Percentiles rank a stretch among this genome's conserved stretches.
phyloP scores from a whole-genome alignment of 257 asterid species.

The Cinchona pubescens region DNA sequence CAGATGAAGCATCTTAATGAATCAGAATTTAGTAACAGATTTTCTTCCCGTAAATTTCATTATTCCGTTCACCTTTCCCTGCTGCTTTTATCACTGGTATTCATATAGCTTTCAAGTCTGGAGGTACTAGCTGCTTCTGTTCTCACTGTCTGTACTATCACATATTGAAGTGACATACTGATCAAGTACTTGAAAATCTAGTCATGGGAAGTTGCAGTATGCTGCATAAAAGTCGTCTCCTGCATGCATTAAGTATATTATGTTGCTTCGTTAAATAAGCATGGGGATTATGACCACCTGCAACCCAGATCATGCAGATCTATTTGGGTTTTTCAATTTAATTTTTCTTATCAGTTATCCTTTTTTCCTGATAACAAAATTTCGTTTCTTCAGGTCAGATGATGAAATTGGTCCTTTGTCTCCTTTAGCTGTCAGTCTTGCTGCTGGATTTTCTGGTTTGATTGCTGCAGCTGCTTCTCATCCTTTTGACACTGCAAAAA shows the following conservation, averaged over 20 bases:
- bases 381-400: constrained; percentile 45
- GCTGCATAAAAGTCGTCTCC: not conserved
- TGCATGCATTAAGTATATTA: not conserved
- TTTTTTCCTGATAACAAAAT: not conserved
- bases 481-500: constrained; percentile 82
- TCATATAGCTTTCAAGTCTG: not conserved
- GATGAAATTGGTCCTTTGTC: constrained; percentile 83
- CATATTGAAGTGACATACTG: not conserved
- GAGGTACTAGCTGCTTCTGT: not conserved
- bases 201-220: not conserved
- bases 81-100: not conserved
- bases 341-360: not conserved
- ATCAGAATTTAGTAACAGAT: not conserved
- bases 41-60: not conserved
- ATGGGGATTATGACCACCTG: not conserved
- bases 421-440: constrained; percentile 76
- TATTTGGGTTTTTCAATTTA: not conserved
- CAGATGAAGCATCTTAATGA: not conserved
- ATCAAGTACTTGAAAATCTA: not conserved
- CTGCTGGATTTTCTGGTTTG: constrained; percentile 93
- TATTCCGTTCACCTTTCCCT: not conserved
- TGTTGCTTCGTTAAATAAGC: not conserved
- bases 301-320: not conserved
- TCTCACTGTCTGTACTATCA: not conserved
- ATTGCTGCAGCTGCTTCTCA: constrained; percentile 98